These are phyloP conservation scores for Candolleomyces aberdarensis DNA, from an alignment of 768 basidiomycete genomes.

Conservation along the genomic window DNA sequence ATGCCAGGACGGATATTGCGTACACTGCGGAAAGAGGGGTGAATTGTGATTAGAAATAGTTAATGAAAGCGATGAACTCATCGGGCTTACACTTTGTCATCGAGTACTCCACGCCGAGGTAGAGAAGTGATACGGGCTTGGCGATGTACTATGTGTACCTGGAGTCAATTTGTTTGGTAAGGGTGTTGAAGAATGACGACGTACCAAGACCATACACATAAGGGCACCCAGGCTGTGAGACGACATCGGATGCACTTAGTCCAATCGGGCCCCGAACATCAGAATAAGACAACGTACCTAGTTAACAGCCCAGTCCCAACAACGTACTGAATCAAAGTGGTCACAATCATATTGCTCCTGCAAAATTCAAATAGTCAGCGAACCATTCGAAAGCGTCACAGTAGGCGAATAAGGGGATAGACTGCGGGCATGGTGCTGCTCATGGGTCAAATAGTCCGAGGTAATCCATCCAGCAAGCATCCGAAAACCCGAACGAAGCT, in stretches of 20 bases:
- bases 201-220: conserved; percentile 25
- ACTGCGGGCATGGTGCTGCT: no score
- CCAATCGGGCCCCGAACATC: neutral
- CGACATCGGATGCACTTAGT: neutral
- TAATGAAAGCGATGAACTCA: neutral
- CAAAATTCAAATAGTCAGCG: neutral
- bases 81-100: conserved; percentile 25
- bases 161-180: no score
- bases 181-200: neutral
- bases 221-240: conserved; percentile 24
- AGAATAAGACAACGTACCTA: conserved; percentile 15
- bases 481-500: no score
- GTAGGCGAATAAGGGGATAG: no score
- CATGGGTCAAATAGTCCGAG: no score
- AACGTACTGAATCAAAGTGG: conserved; percentile 27
- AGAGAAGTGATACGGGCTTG: conserved; percentile 24
- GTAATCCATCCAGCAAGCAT: no score
- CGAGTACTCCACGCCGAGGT: conserved; percentile 28
- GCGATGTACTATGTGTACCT: conserved; percentile 23
- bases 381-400: no score
- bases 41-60: neutral
- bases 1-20: conserved; percentile 17
- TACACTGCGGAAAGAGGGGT: conserved; percentile 10
- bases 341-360: conserved; percentile 25
- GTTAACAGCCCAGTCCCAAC: conserved; percentile 30